Evolutionary conservation across 202 grass and related monocot species (phyloP), one percentile per base, ranked within the genome.

Genomic region (Musa balbisiana): DNA sequence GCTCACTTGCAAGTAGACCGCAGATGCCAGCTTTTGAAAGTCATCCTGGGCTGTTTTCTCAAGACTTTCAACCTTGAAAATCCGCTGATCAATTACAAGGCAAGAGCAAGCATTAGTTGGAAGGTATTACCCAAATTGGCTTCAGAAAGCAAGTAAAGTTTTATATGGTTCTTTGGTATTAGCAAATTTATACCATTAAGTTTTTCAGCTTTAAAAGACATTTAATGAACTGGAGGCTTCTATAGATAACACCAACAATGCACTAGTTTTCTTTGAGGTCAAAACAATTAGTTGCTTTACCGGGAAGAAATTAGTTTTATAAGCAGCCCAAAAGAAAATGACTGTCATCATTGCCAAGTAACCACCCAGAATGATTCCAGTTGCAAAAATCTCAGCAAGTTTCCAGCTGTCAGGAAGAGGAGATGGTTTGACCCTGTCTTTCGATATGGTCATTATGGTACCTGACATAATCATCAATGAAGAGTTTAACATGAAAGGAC

Each of bases 371-470:
- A 96, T 80, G 3, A 92, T 58, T 76, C 92, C 92, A 68, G 92
- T 96, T 56, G 89, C 83, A 81, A 96, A 96, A 81, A 96, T 96
- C 85, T 96, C 92, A 80, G 87, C 25, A 62, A 96, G 76, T 85
- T 96, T 96, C 92, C 92, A 96, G 64, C 92, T 96, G 60, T 96
- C 92, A 75, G 92, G 92, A 71, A 72, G 69, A 29, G 89, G 92
- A 49, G 92, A 96, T 17, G 92, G 89, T 75, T 90, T 96, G 68
- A 96, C 92, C 86, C 92, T 90, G 77, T 96, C 92, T 85, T 96
- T 92, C 11, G 92, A 92, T 60, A 96, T 96, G 65, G 92, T 96
- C 92, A 96, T 96, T 72, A 96, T 96, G 12, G 92, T 96, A 73
- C 92, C 92, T 96, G 77, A 75, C 33, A 60, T 77, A 51, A 26